Evolutionary conservation across 2,329 filamentous ascomycete species (phyloP), one percentile per base, ranked within the genome.

Genomic region (Bipolaris gigantea): DNA sequence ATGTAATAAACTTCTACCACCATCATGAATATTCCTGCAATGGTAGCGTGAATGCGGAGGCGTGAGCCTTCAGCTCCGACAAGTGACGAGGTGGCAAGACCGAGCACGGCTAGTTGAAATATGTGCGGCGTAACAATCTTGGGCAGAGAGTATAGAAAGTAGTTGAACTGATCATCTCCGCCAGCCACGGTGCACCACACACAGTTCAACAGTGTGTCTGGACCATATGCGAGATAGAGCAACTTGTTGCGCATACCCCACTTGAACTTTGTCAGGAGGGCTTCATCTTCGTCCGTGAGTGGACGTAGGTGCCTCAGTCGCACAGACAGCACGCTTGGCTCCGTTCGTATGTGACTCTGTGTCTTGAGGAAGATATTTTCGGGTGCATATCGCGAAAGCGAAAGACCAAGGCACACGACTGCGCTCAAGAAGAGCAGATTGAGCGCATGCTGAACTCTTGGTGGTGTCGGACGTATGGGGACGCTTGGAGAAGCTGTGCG

Each of bases 161-260:
- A 97, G 38, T 83, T 85, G 34, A 78, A 79, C 5, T 85, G 81
- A 43, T 89, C 85, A 54, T 89, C 55, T n/a, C 85, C 77, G 46
- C 78, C 80, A 18, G 85, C 49, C 4, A 62, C 55, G 21, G 84
- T 76, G 81, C 92, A 97, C 77, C 96, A 96, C n/a, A 85, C 82
- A 73, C 92, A 97, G 54, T 85, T 80, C 19, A 86, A 80, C 34
- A 97, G 73, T 8, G 87, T 85, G 32, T 84, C 80, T 0, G 92
- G 90, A 2, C 94, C 94, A 75, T 86, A 95, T 55, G 89, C 86
- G 48, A 95, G 81, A 76, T 97, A 97, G 7, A 96, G 80, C 55
- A 94, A 82, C 49, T 90, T 83, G 43, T 88, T 88, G 61, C 90
- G 86, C 49, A 87, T 77, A 56, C 71, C 66, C 21, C 45, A 57